Evolutionary conservation across 176 grass and related monocot species (phyloP), one percentile per base, ranked within the genome.

Genomic region (Carex kokanica): DNA sequence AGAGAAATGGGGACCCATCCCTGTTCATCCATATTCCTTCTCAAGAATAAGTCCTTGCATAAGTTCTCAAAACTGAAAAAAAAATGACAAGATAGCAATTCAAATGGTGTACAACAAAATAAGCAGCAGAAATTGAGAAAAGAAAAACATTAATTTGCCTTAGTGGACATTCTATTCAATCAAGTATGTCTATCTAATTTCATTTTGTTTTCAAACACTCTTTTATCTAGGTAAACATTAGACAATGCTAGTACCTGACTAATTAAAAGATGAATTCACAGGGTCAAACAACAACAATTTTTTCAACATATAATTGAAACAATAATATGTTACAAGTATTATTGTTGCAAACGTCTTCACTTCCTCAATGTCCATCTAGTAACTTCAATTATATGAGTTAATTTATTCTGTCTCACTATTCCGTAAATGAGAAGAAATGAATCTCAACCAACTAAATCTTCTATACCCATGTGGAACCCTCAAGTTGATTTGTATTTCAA

Each of bases 1-100:
- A 95, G 75, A 54, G 96, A 88, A 72, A 93, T 66, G n/a, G 87
- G 84, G 53, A 99, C 96, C 96, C 96, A 99, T 18, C 96, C 96
- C 81, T 89, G 90, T 56, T 89, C 88, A 88, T 95, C 91, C 96
- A 99, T 99, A 45, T 88, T 92, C 53, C 72, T 14, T n/a, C 93
- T 81, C 86, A 99, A 81, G 77, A 25, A 99, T 83, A 67, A 73
- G 77, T 99, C 96, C 82, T 89, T 99, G 79, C 96, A 95, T 84
- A 99, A 84, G 92, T 99, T 99, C 23, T 88, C 93, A 63, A 80
- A 40, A 32, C 96, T 99, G 86, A 55, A 88, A 82, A 71, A n/a
- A 92, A 31, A 34, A 82, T 52, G 23, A 31, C 71, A 54, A 57
- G 25, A 8, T 23, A 34, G 10, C 23, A 49, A 65, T 27, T 17